phyloP scores from a whole-genome alignment of 129 eudicot species.

The Logfia minima region DNA sequence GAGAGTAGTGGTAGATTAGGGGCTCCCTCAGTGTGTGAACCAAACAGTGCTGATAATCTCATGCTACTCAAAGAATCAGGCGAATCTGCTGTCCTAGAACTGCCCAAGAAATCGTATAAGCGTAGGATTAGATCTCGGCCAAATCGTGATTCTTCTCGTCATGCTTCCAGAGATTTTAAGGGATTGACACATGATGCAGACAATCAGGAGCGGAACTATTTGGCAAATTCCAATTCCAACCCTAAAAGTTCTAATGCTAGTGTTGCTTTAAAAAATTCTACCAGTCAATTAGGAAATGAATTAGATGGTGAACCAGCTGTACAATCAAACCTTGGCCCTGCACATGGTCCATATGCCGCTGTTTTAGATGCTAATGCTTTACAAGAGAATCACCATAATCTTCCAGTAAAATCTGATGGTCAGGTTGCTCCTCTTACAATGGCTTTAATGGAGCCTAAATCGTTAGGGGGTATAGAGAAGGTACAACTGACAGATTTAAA shows the following conservation, averaged over 20 bases:
- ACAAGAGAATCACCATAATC: constrained; percentile 42
- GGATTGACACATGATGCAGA: constrained; percentile 46
- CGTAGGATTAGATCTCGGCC: constrained; percentile 77
- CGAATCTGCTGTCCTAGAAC: constrained; percentile 59
- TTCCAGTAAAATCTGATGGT: constrained; percentile 31
- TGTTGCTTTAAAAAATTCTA: constrained; percentile 38
- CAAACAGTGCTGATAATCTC: constrained; percentile 93
- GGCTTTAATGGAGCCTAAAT: constrained; percentile 35
- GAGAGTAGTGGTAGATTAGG: constrained; percentile 91
- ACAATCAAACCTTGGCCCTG: constrained; percentile 44
- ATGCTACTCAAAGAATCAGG: constrained; percentile 66
- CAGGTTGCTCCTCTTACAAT: constrained; percentile 29
- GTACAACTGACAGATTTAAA: constrained; percentile 39
- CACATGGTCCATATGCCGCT: constrained; percentile 35
- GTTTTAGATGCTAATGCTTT: constrained; percentile 37
- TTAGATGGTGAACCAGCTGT: constrained; percentile 46
- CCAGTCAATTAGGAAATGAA: constrained; percentile 44
- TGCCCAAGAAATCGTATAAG: constrained; percentile 78
- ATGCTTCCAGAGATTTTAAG: constrained; percentile 48
- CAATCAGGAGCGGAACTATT: constrained; percentile 32
- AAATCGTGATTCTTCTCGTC: constrained; percentile 68
- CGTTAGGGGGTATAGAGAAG: constrained; percentile 37
- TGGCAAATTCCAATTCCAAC: constrained; percentile 30
- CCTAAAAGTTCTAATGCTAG: constrained; percentile 45
- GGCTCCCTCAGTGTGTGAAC: constrained; percentile 62